Evolutionary conservation across 805 yeast genomes (phyloP), one percentile per base, ranked within the genome.

Genomic region (Jamesozyma piceae): DNA sequence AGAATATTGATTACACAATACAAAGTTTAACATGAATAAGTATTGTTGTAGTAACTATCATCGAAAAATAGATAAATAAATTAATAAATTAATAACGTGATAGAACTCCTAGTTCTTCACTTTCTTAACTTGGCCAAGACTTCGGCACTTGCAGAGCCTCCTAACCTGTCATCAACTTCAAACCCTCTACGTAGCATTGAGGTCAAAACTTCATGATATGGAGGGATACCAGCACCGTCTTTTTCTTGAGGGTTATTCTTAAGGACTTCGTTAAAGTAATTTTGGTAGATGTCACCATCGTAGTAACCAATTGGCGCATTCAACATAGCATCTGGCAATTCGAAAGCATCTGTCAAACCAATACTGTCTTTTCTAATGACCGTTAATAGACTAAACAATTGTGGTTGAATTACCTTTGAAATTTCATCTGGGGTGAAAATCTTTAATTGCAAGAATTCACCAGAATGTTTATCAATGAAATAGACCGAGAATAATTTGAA

Each of bases 241-340:
- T 60, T 57, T 46, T 68, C 70, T 10, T 60, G 60, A 4, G 90
- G 82, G 54, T 80, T 77, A 47, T 75, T 67, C 13, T 61, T 60
- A 39, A 66, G 57, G 15, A 79, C 76, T 44, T 78, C 77, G 55
- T 75, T 76, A 45, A 80, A 81, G 66, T 87, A 87, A 61, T 83
- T 78, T 57, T 79, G 78, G 66, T 87, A 88, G 43, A 85, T 79
- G 60, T 88, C 80, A 45, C 96, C 96, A 53, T 83, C 78, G 63
- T 73, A 80, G 44, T 70, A 72, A 37, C 96, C 97, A 44, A 88
- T 73, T 4, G 92, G 80, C 0, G 95, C 78, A 61, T 87, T 84
- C 57, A 88, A 72, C 67, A 82, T 75, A 59, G 73, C 81, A 65
- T 88, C 95, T 33, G 86, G 77, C 49, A 82, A 26, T 63, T 82